A percentile compares a stretch with the other conserved stretches of the same genome.
Evolutionary conservation across 768 basidiomycete genomes (phyloP).

Genomic region (Mrakia gelida): DNA sequence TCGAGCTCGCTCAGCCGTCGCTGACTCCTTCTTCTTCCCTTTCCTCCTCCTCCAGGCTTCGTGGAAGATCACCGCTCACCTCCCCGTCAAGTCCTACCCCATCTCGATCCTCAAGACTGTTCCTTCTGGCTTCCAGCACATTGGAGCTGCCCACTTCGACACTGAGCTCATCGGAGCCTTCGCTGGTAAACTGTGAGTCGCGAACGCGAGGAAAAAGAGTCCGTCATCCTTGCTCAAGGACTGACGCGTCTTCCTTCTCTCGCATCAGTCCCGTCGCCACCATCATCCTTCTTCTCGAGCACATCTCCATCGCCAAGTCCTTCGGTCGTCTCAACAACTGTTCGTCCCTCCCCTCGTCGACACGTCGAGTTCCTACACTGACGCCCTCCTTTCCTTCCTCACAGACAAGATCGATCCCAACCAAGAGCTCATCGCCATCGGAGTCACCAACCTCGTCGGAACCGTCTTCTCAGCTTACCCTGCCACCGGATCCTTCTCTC

Average conservation of each 20-base stretch:
- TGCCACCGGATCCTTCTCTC: conserved; percentile 95
- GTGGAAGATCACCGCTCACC: conserved; percentile 73
- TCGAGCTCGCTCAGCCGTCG: too few relatives aligned
- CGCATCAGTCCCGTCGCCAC: conserved; percentile 54
- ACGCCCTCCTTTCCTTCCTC: too few relatives aligned
- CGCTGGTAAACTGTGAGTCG: conserved; percentile 66
- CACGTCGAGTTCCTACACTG: too few relatives aligned
- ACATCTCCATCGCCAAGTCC: conserved; percentile 92
- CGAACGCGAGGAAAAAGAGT: too few relatives aligned
- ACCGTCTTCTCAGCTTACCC: conserved; percentile 88
- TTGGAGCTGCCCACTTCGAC: conserved; percentile 53
- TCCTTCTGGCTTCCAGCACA: conserved; percentile 60
- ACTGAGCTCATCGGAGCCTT: conserved; percentile 60
- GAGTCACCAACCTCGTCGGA: conserved; percentile 65
- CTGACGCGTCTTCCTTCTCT: too few relatives aligned
- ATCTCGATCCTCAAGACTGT: conserved; percentile 79
- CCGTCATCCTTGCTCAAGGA: too few relatives aligned
- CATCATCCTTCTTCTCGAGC: conserved; percentile 72
- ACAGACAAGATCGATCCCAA: conserved; percentile 56
- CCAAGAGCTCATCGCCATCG: conserved; percentile 84
- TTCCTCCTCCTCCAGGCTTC: conserved; percentile 47
- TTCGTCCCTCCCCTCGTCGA: too few relatives aligned
- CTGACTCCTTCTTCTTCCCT: too few relatives aligned
- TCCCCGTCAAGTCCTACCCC: conserved; percentile 58
- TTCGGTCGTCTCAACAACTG: conserved; percentile 69